Percentiles rank a stretch among this genome's conserved stretches.
phyloP scores from a whole-genome alignment of 2,329 filamentous ascomycete species.

The Penicillium sp. region DNA sequence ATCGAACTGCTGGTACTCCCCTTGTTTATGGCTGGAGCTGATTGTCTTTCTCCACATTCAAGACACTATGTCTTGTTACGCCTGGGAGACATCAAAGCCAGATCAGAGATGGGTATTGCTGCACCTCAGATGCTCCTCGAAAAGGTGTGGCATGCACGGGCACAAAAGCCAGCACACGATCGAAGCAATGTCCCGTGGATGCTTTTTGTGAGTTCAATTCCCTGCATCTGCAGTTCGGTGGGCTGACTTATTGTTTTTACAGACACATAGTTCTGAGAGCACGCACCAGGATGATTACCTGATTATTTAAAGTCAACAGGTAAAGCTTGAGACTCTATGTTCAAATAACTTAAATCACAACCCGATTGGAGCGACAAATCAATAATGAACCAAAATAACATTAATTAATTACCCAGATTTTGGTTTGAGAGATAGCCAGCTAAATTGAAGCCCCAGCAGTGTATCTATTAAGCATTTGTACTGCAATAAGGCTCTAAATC shows the following conservation, averaged over 20 bases:
- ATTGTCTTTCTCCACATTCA: slow-evolving; percentile 28
- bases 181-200: slow-evolving; percentile 29
- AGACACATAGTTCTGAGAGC: slow-evolving; percentile 25
- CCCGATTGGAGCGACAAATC: too few relatives aligned
- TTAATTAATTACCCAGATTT: too few relatives aligned
- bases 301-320: slow-evolving; percentile 21
- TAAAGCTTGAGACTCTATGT: neutral
- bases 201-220: slow-evolving; percentile 24
- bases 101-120: slow-evolving; percentile 27
- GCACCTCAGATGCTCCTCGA: slow-evolving; percentile 23
- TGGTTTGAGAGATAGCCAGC: too few relatives aligned
- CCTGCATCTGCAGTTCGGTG: neutral
- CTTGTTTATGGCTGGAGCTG: slow-evolving; percentile 32
- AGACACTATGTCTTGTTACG: slow-evolving; percentile 32
- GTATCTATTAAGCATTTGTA: too few relatives aligned
- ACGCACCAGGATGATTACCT: slow-evolving; percentile 31
- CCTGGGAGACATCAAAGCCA: slow-evolving; percentile 25
- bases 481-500: too few relatives aligned
- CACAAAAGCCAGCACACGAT: slow-evolving; percentile 19
- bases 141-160: slow-evolving; percentile 29
- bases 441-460: too few relatives aligned
- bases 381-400: too few relatives aligned
- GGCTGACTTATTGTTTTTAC: neutral
- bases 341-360: slow-evolving; percentile 3
- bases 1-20: slow-evolving; percentile 32